Base-by-base conservation (phyloP, 2,329 filamentous ascomycete species). In the Botrytis elliptica region DNA sequence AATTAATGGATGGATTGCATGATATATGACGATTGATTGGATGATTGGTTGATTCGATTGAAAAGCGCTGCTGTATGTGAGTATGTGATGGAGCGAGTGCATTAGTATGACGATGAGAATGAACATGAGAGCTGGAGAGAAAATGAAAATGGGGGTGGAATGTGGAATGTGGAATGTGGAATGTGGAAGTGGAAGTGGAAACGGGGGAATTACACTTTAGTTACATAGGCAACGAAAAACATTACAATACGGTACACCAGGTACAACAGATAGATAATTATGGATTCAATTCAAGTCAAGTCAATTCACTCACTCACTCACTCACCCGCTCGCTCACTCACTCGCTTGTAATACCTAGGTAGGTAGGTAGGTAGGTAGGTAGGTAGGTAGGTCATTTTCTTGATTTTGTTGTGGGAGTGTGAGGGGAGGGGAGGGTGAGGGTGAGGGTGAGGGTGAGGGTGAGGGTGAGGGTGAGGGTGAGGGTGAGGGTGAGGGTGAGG, bases 1-100 rank as follows among this genome's bases (percentile, higher is more conserved):
- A 57, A 57, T 57, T 57, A 33, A 68, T 62, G 59, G 59, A 68
- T 68, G 66, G 49, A 67, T 55, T 49, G 33, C 66, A 68, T 40
- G 46, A 67, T 55, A 67, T 68, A 57, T 68, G 49, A 68, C 18
- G 66, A 57, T 68, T 68, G 66, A 42, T 68, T 57, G 66, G 14
- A 22, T 67, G 65, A 49, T 49, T 57, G 66, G 14, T 29, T 67
- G 65, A 49, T 49, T 66, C 36, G 5, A 55, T 25, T 57, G 66
- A 38, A 68, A 18, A 68, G 25, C n/a, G 36, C 3, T 38, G 20
- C 5, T 52, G 29, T 22, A 29, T n/a, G 49, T 29, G 66, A 57
- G 49, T 29, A 57, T 57, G 52, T 57, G n/a, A 18, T 57, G 44
- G 29, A 8, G 29, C 22, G 33, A 38, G 3, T 57, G n/a, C n/a